Base-by-base conservation (phyloP, 75 land plant species). In the Selaginella tamariscina region DNA sequence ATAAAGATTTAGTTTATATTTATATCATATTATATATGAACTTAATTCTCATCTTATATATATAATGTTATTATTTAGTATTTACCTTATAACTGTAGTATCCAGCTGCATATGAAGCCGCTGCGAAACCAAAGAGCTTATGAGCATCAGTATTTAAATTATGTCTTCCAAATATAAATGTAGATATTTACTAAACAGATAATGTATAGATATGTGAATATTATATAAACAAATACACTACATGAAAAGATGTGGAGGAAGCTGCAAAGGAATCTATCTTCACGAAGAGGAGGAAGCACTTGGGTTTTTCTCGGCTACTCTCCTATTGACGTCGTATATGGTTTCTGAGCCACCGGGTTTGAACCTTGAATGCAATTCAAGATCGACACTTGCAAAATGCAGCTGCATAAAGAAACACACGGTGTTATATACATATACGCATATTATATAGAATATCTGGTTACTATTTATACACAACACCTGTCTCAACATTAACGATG, bases 401-500 rank as follows among this genome's bases (percentile, higher is more conserved):
- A 59, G 23, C 21, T 59, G 62, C 62, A 23, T 8, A 39, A 39
- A 5, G 49, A 39, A 39, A 39, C 49, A 5, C 5, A 15, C 49
- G 49, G 5, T 15, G 49, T 39, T 15, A n/a, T n/a, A n/a, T n/a
- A n/a, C n/a, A n/a, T n/a, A n/a, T n/a, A n/a, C n/a, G n/a, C n/a
- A n/a, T n/a, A n/a, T n/a, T n/a, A n/a, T n/a, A n/a, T n/a, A n/a
- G n/a, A n/a, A n/a, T n/a, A n/a, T n/a, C n/a, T n/a, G n/a, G n/a
- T n/a, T n/a, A n/a, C n/a, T n/a, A n/a, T n/a, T n/a, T n/a, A n/a
- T n/a, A n/a, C n/a, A 68, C 21, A 68, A 68, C 8, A 87, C 96
- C 88, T 90, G 96, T 30, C 96, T 85, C 55, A 90, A 80, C 31
- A 73, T 82, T 1, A 74, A 68, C 2, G 88, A 90, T 23, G 86